Base-by-base conservation (phyloP, 768 basidiomycete genomes). In the Fistulinella prunicolor region DNA sequence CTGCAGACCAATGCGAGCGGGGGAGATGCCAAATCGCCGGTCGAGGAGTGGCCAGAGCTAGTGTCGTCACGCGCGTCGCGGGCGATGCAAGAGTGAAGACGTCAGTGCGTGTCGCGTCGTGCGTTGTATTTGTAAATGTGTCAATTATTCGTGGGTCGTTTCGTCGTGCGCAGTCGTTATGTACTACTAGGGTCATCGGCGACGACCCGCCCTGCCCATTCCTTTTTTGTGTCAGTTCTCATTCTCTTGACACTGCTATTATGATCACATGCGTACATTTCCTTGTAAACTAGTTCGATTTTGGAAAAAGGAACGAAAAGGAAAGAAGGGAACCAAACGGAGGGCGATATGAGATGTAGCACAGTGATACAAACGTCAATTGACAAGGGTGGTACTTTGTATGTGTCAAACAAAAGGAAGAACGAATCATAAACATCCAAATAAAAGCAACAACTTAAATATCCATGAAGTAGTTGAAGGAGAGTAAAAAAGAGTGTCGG, bases 281-380 rank as follows among this genome's bases (percentile, higher is more conserved):
- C n/a, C 44, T 53, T 65, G 63, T 65, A 65, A 60, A 44, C 42
- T 67, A 59, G 56, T 58, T 54, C 36, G 44, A 24, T n/a, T n/a
- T 26, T 7, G 29, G 23, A 20, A 26, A 37, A 39, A 28, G 29
- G 38, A 35, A 14, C 9, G 9, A 42, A 52, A 3, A 13, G n/a
- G 19, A 28, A 2, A 38, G 28, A 32, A 16, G 20, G 21, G n/a
- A 41, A 43, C 23, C 16, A n/a, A 36, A 38, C 16, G 6, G 5
- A 1, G 7, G 36, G 21, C 12, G 20, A 36, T 44, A 42, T 44
- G 30, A 58, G 53, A 56, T 61, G 46, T 28, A 57, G 57, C 60
- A 55, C 20, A n/a, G n/a, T n/a, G 34, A 58, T 63, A 59, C 53
- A 59, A 22, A 42, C 44, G 30, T 47, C 45, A 45, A 38, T 23